Conservation (phyloP, 495 filamentous ascomycete genomes). For the Daldinia loculata region DNA sequence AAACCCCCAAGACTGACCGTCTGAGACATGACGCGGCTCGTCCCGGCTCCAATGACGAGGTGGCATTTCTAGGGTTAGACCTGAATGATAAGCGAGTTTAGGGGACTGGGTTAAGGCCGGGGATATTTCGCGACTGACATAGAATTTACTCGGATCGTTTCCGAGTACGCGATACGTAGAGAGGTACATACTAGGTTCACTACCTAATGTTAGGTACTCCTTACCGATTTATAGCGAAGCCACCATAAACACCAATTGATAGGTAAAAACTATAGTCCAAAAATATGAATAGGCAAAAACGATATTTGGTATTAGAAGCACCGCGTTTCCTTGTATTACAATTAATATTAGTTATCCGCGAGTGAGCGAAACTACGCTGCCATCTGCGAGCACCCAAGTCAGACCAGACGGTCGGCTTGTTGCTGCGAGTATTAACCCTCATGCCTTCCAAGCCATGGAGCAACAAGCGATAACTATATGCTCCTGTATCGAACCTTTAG, state of each 20-base stretch:
- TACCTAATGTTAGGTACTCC: not conserved
- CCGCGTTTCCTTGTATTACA: constrained; percentile 38
- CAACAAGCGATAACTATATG: constrained; percentile 44
- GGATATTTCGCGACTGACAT: not conserved
- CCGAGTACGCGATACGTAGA: not conserved
- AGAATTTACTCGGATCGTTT: not conserved
- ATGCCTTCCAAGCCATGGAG: constrained; percentile 36
- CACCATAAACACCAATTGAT: not conserved
- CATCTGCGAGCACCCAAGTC: constrained; percentile 37
- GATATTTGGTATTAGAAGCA: constrained; percentile 26
- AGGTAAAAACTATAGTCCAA: not conserved
- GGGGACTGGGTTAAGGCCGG: not conserved
- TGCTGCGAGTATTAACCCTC: constrained; percentile 36
- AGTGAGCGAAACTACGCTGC: constrained; percentile 34
- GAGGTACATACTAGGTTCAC: not conserved
- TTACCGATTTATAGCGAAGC: not conserved
- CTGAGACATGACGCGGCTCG: constrained; percentile 22
- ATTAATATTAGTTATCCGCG: constrained; percentile 48
- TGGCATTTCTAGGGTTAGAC: constrained; percentile 22
- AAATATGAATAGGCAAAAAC: not conserved
- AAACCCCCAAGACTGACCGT: constrained; percentile 18
- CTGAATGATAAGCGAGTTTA: constrained; percentile 16
- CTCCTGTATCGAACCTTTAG: constrained; percentile 23
- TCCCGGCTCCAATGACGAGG: constrained; percentile 25
- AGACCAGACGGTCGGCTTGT: constrained; percentile 17